These are phyloP conservation scores for Syzygium malaccense DNA, from an alignment of 441 rosid genomes.

Conservation along the genomic window DNA sequence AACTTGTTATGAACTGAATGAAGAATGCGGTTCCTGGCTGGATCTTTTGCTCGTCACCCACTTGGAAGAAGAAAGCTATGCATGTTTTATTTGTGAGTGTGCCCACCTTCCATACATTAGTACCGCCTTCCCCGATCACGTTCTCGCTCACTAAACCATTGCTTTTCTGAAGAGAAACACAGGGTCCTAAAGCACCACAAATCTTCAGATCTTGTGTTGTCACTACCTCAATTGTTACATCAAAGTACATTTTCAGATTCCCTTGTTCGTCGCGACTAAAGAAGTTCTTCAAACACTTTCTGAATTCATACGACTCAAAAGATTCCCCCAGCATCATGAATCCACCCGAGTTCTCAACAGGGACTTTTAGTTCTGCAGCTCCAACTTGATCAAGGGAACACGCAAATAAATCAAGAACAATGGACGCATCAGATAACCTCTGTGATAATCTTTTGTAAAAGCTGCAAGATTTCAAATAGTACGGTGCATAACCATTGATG, in stretches of 20 bases:
- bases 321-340: conserved; percentile 87
- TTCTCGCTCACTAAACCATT: conserved; percentile 64
- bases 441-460: conserved; percentile 56
- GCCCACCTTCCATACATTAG: conserved; percentile 75
- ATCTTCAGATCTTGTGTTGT: conserved; percentile 72
- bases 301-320: conserved; percentile 68
- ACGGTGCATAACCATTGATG: conserved; percentile 48
- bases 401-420: conserved; percentile 79
- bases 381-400: conserved; percentile 97
- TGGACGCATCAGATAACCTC: conserved; percentile 54
- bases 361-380: conserved; percentile 59
- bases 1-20: conserved; percentile 76
- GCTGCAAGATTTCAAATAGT: conserved; percentile 42
- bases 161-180: conserved; percentile 54
- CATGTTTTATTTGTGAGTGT: conserved; percentile 66
- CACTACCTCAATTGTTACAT: conserved; percentile 78
- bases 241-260: conserved; percentile 68
- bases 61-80: conserved; percentile 78
- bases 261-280: conserved; percentile 64
- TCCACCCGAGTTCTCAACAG: conserved; percentile 84
- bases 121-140: conserved; percentile 72
- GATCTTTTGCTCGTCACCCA: conserved; percentile 49
- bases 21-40: conserved; percentile 82
- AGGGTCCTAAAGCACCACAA: conserved; percentile 88
- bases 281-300: conserved; percentile 64